A percentile compares a stretch with the other conserved stretches of the same genome.
phyloP scores from a whole-genome alignment of 1,284 basidiomycete genomes.

The Clitocybe nebularis region DNA sequence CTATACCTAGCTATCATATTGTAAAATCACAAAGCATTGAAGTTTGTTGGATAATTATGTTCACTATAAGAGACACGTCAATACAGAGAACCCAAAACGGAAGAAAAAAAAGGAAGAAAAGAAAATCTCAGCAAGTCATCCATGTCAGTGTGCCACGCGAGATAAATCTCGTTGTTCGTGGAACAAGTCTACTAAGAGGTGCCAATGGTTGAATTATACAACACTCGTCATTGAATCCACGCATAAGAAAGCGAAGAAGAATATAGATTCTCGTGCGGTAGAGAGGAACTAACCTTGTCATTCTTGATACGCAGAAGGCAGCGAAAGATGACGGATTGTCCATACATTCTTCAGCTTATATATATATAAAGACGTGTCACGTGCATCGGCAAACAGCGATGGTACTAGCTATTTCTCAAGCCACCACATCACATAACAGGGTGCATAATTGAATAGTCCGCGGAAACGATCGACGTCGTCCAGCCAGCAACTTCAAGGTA shows the following conservation, averaged over 20 bases:
- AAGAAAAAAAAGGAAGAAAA: slow-evolving; percentile 11
- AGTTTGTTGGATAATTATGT: too few species aligned
- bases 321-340: too few species aligned
- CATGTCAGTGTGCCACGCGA: slow-evolving; percentile 68
- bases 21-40: too few species aligned
- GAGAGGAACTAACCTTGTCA: slow-evolving; percentile 15
- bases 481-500: slow-evolving; percentile 24
- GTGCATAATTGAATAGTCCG: slow-evolving; percentile 13
- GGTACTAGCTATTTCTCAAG: slow-evolving; percentile 27
- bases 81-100: slow-evolving; percentile 1
- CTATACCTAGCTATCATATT: too few species aligned
- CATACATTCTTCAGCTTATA: too few species aligned
- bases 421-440: slow-evolving; percentile 28
- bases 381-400: slow-evolving; percentile 29
- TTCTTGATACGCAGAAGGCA: slow-evolving; percentile 4
- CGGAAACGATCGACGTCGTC: slow-evolving; percentile 23
- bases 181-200: slow-evolving; percentile 83
- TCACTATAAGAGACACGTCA: slow-evolving; percentile 9
- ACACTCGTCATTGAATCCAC: slow-evolving; percentile 65
- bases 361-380: slow-evolving; percentile 20
- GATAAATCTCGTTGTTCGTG: slow-evolving; percentile 34
- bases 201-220: slow-evolving; percentile 75
- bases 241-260: slow-evolving; percentile 12
- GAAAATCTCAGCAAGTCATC: slow-evolving; percentile 70
- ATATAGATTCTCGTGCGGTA: not conserved